These are phyloP conservation scores for Citrullus amarus DNA, from an alignment of 306 rosid genomes.

Conservation along the genomic window DNA sequence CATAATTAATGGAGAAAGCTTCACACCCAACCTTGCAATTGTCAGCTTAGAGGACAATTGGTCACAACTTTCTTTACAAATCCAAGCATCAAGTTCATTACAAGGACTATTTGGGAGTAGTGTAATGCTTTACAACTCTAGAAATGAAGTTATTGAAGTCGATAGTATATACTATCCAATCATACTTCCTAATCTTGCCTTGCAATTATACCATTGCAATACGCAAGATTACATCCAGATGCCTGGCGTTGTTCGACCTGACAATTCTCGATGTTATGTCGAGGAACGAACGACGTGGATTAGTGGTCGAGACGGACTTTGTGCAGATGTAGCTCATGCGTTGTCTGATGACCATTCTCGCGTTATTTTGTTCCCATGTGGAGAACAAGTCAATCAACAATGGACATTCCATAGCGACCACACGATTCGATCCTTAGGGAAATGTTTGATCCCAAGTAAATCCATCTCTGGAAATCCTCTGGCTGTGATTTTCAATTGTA, in stretches of 20 bases:
- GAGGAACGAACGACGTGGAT: neutral
- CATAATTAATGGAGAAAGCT: neutral
- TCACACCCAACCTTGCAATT: neutral
- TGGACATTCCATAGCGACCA: neutral
- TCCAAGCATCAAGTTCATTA: neutral
- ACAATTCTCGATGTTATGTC: neutral
- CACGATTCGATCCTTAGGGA: neutral
- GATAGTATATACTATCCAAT: neutral
- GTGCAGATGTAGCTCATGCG: neutral
- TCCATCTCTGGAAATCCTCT: neutral
- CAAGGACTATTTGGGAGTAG: neutral
- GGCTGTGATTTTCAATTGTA: neutral
- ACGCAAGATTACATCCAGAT: neutral
- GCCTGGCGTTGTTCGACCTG: neutral
- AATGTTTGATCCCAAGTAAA: neutral
- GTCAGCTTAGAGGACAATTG: slow-evolving; percentile 1
- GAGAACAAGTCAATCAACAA: neutral
- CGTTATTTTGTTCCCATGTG: neutral
- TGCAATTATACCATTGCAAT: neutral
- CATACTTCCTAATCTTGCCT: neutral
- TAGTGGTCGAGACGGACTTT: neutral
- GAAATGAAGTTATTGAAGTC: neutral
- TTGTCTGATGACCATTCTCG: neutral
- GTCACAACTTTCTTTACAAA: neutral
- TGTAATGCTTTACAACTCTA: neutral